phyloP scores from a whole-genome alignment of 495 filamentous ascomycete species.

The Penicillium bovifimosum region DNA sequence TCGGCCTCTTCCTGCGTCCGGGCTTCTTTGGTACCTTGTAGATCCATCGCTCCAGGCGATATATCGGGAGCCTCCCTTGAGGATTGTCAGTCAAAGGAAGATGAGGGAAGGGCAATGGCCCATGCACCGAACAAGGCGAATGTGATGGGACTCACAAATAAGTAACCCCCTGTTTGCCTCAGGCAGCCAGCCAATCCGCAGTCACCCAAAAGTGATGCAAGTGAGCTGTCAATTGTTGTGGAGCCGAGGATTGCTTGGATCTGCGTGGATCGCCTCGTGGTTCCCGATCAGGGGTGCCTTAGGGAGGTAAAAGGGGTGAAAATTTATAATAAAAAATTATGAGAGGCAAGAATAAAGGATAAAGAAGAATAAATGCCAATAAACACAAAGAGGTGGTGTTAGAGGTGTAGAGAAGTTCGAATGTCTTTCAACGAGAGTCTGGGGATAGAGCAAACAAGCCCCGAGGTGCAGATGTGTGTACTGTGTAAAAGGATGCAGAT shows the following conservation, averaged over 20 bases:
- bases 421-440: neutral
- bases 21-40: conserved; percentile 45
- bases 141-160: conserved; percentile 7
- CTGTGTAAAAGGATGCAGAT: neutral
- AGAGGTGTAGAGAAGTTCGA: neutral
- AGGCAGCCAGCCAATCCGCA: conserved; percentile 32
- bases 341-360: neutral
- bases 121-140: conserved; percentile 4
- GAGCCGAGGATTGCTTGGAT: conserved; percentile 23
- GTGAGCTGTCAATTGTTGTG: conserved; percentile 29
- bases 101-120: neutral
- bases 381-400: neutral
- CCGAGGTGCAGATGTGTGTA: neutral
- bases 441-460: conserved; percentile 4
- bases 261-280: conserved; percentile 26
- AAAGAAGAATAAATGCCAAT: neutral
- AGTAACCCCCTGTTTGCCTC: conserved; percentile 25
- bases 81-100: conserved; percentile 5
- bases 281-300: conserved; percentile 1
- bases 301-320: neutral
- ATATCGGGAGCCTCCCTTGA: neutral
- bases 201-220: conserved; percentile 27
- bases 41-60: conserved; percentile 33
- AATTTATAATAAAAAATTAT: neutral
- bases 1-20: conserved; percentile 42